Percentiles rank a stretch among this genome's conserved stretches.
phyloP scores from a whole-genome alignment of 805 yeast species.

The Huiozyma sinensis region DNA sequence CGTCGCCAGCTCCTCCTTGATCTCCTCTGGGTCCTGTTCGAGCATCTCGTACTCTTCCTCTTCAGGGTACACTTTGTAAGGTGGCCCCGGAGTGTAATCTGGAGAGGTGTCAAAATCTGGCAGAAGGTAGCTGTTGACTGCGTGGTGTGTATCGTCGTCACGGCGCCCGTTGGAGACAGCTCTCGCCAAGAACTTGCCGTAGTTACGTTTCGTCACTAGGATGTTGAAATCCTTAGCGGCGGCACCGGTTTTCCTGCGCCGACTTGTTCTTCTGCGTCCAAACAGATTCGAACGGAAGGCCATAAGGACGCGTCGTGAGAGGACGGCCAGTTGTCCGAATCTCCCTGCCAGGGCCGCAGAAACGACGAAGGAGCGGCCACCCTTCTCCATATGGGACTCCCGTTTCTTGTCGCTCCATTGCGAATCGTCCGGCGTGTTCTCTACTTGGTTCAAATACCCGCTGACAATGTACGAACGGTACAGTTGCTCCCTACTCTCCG shows the following conservation, averaged over 20 bases:
- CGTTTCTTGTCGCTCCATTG: not conserved
- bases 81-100: constrained; percentile 3
- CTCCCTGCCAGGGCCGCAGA: not conserved
- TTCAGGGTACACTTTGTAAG: not conserved
- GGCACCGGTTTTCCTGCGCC: not conserved
- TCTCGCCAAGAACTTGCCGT: constrained; percentile 11
- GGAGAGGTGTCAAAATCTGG: constrained; percentile 22
- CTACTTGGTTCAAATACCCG: not conserved
- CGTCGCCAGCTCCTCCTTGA: not conserved
- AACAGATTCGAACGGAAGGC: not conserved
- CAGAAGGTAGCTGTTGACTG: constrained; percentile 6
- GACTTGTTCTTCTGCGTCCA: not conserved
- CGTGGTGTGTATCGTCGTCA: constrained; percentile 16
- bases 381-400: not conserved
- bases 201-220: constrained; percentile 21
- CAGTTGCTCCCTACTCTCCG: no score
- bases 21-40: not conserved
- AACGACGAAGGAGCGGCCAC: not conserved
- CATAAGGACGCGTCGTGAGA: not conserved
- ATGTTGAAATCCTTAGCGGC: constrained; percentile 11
- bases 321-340: not conserved
- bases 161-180: not conserved
- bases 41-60: not conserved
- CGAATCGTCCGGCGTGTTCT: not conserved
- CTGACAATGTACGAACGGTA: no score